Percentiles rank a stretch among this genome's conserved stretches.
Conservation (phyloP, 345 rosid genomes). For the Euphorbia pulcherrima region DNA sequence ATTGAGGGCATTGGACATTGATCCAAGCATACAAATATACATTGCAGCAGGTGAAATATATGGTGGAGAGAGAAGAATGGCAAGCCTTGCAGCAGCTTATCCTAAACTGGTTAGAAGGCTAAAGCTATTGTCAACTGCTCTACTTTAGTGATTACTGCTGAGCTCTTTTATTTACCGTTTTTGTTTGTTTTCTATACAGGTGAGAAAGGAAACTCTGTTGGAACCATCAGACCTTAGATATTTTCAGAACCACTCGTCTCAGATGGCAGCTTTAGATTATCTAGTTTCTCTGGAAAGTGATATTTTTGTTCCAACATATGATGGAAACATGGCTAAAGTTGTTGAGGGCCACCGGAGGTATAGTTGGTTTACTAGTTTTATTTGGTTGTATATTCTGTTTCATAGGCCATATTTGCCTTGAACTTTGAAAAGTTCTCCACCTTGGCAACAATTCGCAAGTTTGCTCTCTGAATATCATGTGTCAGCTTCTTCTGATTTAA, state of each 20-base stretch:
- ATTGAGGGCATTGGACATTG: conserved; percentile 65
- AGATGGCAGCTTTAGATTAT: conserved; percentile 94
- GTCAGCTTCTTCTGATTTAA: too few relatives aligned
- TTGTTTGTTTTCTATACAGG: conserved; percentile 44
- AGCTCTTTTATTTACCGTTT: not conserved
- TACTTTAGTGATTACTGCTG: conserved; percentile 5
- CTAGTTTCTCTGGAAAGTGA: conserved; percentile 93
- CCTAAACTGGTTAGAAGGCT: conserved; percentile 63
- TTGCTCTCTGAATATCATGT: too few relatives aligned
- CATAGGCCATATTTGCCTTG: not conserved
- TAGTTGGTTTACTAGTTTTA: not conserved
- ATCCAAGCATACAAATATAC: conserved; percentile 65
- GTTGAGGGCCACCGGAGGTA: conserved; percentile 99
- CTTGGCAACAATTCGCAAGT: too few relatives aligned
- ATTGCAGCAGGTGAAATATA: conserved; percentile 86
- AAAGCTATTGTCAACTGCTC: conserved; percentile 13
- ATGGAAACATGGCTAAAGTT: conserved; percentile 99
- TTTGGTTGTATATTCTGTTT: not conserved
- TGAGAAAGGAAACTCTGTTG: conserved; percentile 70
- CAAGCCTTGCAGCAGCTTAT: conserved; percentile 57
- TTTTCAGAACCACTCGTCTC: conserved; percentile 79
- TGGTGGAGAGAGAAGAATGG: conserved; percentile 66
- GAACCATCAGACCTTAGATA: conserved; percentile 64
- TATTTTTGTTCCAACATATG: conserved; percentile 88
- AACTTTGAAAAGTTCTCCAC: not conserved